phyloP scores from a whole-genome alignment of 169 alveolate genomes.

The Plasmodium sp. region DNA sequence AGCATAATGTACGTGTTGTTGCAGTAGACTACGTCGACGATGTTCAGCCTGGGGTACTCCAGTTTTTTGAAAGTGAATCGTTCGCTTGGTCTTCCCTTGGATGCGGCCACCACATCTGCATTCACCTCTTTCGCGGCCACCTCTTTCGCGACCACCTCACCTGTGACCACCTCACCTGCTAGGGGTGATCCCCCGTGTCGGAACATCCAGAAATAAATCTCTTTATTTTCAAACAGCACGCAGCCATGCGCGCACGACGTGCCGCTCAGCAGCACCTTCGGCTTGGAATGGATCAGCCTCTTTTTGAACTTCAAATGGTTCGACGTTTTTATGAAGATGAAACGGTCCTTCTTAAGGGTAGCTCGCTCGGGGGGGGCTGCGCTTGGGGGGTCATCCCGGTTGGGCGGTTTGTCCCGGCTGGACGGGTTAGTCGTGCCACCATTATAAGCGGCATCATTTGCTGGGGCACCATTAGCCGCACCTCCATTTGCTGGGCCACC shows the following conservation, averaged over 20 bases:
- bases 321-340: conserved; percentile 25
- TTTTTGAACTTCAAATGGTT: conserved; percentile 21
- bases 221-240: conserved; percentile 61
- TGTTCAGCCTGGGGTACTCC: conserved; percentile 11
- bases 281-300: conserved; percentile 36
- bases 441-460: too few species aligned
- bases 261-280: conserved; percentile 28
- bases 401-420: not conserved
- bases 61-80: conserved; percentile 14
- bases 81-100: not conserved
- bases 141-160: not conserved
- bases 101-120: too few species aligned
- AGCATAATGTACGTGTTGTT: conserved; percentile 51
- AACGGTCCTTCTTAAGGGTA: not conserved
- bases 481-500: not conserved
- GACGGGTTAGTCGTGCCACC: not conserved
- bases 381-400: not conserved
- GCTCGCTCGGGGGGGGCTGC: not conserved
- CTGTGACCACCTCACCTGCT: not conserved
- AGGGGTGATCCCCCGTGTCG: not conserved
- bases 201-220: conserved; percentile 51
- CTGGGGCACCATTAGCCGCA: not conserved
- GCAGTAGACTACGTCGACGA: conserved; percentile 51
- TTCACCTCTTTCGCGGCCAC: not conserved
- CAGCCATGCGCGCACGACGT: conserved; percentile 59